Base-by-base conservation (phyloP, 495 filamentous ascomycete species). In the Cryomyces antarcticus region DNA sequence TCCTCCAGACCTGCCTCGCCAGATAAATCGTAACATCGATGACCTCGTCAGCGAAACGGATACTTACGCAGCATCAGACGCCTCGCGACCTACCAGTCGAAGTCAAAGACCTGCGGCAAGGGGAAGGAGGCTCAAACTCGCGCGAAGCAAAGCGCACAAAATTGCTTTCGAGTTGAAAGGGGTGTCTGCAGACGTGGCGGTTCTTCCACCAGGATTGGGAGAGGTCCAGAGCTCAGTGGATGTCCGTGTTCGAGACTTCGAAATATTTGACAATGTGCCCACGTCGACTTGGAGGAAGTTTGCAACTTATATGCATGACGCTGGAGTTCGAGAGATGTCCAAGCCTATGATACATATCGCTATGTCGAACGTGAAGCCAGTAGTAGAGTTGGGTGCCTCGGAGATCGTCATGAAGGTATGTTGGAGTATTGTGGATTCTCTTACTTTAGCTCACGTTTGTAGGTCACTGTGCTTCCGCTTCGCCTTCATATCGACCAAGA, bases 251-350 rank as follows among this genome's bases (percentile, higher is more conserved):
- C 66, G 69, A 31, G 80, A 96, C 42, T 60, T 95, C 7, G 86
- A 93, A 45, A 77, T 99, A 27, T 92, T 89, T 48, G 92, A 99
- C 58, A 83, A 94, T 55, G 71, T 96, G 0, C 81, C 86, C 2
- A 89, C 85, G 0, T 96, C 89, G 6, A 96, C 88, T 1, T 99
- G 92, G 92, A 89, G 82, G 60, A 96, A 94, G 53, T 96, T 99
- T 57, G 80, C 82, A 33, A 95, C 84, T 0, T 93, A 92, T 53
- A 84, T 93, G 67, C 72, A 77, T 37, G 85, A 94, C 57, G 78
- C 75, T 5, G 84, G 82, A 6, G 75, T 82, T 46, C 72, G 88
- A 24, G 82, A 95, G 60, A 81, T 76, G 53, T 76, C 77, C 11
- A 80, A 75, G 4, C 81, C 75, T 55, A 94, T 95, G 87, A 67